phyloP scores from a whole-genome alignment of 768 basidiomycete genomes.

The Xerocomus spinulosus region DNA sequence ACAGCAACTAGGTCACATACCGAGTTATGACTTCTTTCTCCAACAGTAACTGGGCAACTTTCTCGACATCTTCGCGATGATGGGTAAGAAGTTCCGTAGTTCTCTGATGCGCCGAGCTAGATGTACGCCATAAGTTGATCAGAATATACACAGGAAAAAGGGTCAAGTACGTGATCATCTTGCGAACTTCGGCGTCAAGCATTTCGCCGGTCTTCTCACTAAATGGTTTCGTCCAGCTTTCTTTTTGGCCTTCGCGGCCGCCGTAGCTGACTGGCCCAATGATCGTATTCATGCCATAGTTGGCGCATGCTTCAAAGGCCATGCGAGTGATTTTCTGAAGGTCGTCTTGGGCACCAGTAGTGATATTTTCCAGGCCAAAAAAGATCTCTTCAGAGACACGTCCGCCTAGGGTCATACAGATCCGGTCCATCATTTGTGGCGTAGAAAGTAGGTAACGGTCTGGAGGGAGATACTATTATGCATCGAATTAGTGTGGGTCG shows the following conservation, averaged over 20 bases:
- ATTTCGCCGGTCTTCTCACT: constrained; percentile 96
- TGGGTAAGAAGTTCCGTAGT: constrained; percentile 77
- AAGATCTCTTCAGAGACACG: constrained; percentile 98
- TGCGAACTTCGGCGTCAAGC: constrained; percentile 86
- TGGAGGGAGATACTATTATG: constrained; percentile 78
- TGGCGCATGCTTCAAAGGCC: constrained; percentile 93
- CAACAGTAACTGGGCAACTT: constrained; percentile 85
- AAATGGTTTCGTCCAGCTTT: constrained; percentile 95
- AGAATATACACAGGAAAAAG: not conserved
- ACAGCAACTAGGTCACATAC: constrained; percentile 37
- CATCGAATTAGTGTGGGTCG: constrained; percentile 7
- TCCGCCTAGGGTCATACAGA: constrained; percentile 98
- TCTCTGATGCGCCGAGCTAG: constrained; percentile 71
- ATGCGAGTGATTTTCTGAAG: constrained; percentile 96
- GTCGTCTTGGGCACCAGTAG: constrained; percentile 97
- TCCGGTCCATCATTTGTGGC: constrained; percentile 90
- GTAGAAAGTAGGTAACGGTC: constrained; percentile 95
- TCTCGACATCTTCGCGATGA: constrained; percentile 86
- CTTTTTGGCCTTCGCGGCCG: constrained; percentile 76
- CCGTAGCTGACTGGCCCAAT: constrained; percentile 98
- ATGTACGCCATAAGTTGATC: constrained; percentile 7
- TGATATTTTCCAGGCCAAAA: constrained; percentile 88
- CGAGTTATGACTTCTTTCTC: constrained; percentile 95
- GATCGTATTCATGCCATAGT: constrained; percentile 94
- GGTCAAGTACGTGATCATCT: constrained; percentile 80